Base-by-base conservation (phyloP, 306 rosid species). In the Ammopiptanthus mongolicus region DNA sequence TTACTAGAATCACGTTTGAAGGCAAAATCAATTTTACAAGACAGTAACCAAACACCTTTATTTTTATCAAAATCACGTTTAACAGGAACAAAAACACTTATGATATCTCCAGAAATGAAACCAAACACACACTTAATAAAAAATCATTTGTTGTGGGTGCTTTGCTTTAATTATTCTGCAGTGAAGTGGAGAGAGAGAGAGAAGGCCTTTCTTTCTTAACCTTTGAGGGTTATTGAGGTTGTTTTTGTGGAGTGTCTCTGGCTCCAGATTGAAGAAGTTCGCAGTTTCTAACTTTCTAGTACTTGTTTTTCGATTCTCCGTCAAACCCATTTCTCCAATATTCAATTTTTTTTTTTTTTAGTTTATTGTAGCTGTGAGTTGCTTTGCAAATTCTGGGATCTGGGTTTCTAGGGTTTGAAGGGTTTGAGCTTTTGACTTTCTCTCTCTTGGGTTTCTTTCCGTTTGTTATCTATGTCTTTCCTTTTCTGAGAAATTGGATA, bases 371-470 rank as follows among this genome's bases (percentile, higher is more conserved):
- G 42, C 62, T 53, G 47, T 36, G 89, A 74, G 69, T 11, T 41
- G 47, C 71, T 67, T 71, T 75, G 48, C 29, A 48, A 56, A 55
- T 83, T 85, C 87, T 52, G 91, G 90, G 98, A 93, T 93, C 98
- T 89, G 92, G 82, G 80, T 25, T 75, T 84, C 56, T 81, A 80
- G 84, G 94, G 89, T 84, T 91, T 91, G 85, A 80, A 80, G 84
- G 94, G 89, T 84, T 91, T 91, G 85, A 80, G 77, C 80, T 76
- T 80, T 80, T 86, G 78, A 72, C 84, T 74, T 73, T 71, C 71
- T 81, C 77, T 82, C 34, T 81, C 81, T 68, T 51, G 82, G 67
- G 46, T 66, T 71, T 71, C 36, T 39, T 70, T 44, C 73, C 77
- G 41, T 64, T 15, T 34, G 65, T 67, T 62, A 65, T 50, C 57